phyloP scores from a whole-genome alignment of 768 basidiomycete genomes.

The Russula abietina region DNA sequence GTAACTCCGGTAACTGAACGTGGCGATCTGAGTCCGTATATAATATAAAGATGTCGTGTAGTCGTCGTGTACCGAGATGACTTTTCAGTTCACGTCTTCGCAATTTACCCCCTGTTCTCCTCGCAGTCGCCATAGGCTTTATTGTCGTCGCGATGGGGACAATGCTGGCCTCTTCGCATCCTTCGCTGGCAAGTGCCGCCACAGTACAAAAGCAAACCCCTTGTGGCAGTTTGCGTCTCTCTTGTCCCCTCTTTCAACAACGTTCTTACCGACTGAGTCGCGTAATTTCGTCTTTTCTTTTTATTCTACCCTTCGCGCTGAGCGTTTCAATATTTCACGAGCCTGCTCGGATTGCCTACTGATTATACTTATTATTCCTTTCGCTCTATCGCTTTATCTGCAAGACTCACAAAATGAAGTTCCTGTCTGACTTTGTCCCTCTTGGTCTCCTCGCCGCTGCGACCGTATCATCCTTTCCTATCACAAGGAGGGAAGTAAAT shows the following conservation, averaged over 20 bases:
- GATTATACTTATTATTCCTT: neutral
- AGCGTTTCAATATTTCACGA: slow-evolving; percentile 8
- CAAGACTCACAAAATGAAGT: slow-evolving; percentile 13
- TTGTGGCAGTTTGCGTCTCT: neutral
- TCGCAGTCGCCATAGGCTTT: neutral
- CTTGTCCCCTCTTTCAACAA: slow-evolving; percentile 4
- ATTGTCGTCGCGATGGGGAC: neutral
- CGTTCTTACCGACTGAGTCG: slow-evolving; percentile 22
- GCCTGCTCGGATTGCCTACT: neutral
- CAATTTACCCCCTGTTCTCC: neutral
- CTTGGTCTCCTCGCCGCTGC: slow-evolving; percentile 1
- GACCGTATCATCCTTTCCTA: slow-evolving; percentile 13
- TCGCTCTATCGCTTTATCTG: neutral
- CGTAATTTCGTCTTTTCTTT: neutral
- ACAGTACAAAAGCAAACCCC: neutral
- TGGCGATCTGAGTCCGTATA: too few relatives aligned
- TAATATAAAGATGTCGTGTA: too few relatives aligned
- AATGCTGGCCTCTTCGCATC: neutral
- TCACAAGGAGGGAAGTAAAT: slow-evolving; percentile 14
- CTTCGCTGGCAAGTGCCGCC: neutral
- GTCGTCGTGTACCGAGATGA: neutral
- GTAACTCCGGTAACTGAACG: too few relatives aligned
- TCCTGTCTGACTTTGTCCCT: slow-evolving; percentile 5
- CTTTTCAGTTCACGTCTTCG: neutral
- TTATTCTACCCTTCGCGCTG: slow-evolving; percentile 9